Percentiles rank a stretch among this genome's conserved stretches.
phyloP scores from a whole-genome alignment of 495 filamentous ascomycete genomes.

The Daldinia childiae region DNA sequence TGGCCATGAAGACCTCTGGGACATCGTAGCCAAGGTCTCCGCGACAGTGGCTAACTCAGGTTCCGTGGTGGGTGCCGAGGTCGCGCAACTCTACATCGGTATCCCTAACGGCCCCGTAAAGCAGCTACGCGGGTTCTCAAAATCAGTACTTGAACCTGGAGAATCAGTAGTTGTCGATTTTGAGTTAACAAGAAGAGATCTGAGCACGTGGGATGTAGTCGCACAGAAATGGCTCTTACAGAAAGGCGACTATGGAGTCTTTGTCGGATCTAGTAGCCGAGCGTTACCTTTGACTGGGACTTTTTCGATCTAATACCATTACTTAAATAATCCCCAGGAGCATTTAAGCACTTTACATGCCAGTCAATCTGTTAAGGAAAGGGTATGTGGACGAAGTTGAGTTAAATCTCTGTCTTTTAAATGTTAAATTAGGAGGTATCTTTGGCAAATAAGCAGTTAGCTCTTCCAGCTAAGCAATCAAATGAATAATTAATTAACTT shows the following conservation, averaged over 20 bases:
- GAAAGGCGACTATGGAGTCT: slow-evolving; percentile 55
- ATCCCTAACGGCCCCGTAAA: slow-evolving; percentile 63
- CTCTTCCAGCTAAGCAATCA: too few relatives aligned
- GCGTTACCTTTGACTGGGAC: slow-evolving; percentile 58
- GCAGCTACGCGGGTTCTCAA: slow-evolving; percentile 74
- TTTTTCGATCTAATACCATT: slow-evolving; percentile 26
- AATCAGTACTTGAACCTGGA: slow-evolving; percentile 59
- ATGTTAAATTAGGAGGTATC: background rate
- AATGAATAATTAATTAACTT: too few relatives aligned
- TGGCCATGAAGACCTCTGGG: slow-evolving; percentile 67
- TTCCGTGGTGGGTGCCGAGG: slow-evolving; percentile 57
- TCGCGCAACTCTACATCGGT: slow-evolving; percentile 72
- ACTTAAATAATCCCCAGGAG: background rate
- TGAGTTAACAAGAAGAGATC: slow-evolving; percentile 68
- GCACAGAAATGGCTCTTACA: slow-evolving; percentile 69
- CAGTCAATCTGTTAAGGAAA: background rate
- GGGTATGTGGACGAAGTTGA: background rate
- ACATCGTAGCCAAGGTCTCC: slow-evolving; percentile 61
- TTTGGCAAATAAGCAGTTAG: background rate
- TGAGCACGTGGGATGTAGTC: slow-evolving; percentile 72
- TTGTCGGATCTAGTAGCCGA: slow-evolving; percentile 72
- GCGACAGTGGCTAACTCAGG: slow-evolving; percentile 68
- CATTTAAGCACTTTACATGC: background rate
- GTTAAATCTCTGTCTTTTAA: background rate
- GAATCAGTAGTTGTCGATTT: slow-evolving; percentile 59